phyloP scores from a whole-genome alignment of 306 rosid genomes.

The Ziziphus jujuba region DNA sequence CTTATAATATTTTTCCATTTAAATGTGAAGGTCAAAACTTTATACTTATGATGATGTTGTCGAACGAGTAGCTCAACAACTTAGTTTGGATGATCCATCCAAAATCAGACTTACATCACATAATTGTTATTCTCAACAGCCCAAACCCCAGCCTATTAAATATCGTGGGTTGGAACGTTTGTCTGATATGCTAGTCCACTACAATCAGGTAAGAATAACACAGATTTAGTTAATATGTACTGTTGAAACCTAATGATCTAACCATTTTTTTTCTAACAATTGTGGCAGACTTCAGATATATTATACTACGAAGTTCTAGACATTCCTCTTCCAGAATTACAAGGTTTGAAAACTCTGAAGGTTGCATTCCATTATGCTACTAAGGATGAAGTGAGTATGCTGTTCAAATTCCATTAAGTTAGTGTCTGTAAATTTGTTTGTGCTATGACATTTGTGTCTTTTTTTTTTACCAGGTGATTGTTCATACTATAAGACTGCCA shows the following conservation, averaged over 20 bases:
- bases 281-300: conserved; percentile 77
- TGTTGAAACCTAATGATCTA: conserved; percentile 5
- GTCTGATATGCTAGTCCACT: conserved; percentile 88
- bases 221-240: conserved; percentile 16
- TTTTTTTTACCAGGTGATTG: conserved; percentile 57
- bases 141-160: conserved; percentile 87
- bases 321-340: conserved; percentile 92
- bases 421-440: background rate
- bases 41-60: conserved; percentile 90
- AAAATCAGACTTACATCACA: conserved; percentile 86
- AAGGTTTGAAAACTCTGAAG: conserved; percentile 87
- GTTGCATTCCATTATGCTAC: conserved; percentile 88
- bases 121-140: conserved; percentile 92
- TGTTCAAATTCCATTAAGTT: conserved; percentile 11
- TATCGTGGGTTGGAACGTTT: conserved; percentile 80
- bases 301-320: conserved; percentile 85
- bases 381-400: conserved; percentile 74
- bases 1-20: conserved; percentile 4
- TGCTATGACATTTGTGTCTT: background rate
- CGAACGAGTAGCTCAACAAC: conserved; percentile 75
- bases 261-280: conserved; percentile 14
- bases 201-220: conserved; percentile 67
- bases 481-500: conserved; percentile 82
- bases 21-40: conserved; percentile 67
- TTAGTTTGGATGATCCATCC: conserved; percentile 80